Evolutionary conservation across 2,329 filamentous ascomycete genomes (phyloP), one percentile per base, ranked within the genome.

Genomic region (Alternaria burnsii): DNA sequence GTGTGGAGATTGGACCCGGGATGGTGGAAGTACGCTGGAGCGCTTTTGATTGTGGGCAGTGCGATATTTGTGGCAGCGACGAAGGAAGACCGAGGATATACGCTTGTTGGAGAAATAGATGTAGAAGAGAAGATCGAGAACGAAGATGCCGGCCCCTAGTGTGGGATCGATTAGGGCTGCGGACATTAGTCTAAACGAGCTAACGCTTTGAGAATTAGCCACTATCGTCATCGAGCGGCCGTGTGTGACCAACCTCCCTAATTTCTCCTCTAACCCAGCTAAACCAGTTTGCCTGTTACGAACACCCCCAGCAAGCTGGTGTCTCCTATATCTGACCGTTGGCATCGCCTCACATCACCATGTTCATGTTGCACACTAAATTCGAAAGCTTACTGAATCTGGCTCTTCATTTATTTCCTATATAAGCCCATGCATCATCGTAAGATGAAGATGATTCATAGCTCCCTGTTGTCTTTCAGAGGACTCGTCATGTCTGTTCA

Each of bases 21-120:
- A 36, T 48, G 46, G 46, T 48, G 46, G 46, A 48, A 48, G 30
- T 24, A 34, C 30, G 46, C 18, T 16, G 46, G 46, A 7, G 46
- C 46, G 46, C 26, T 6, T n/a, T n/a, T 48, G 30, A 36, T 48
- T 3, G 46, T 48, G 8, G 46, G 46, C 5, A 48, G 46, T 20
- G 46, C 18, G 2, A 8, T 48, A n/a, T 48, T 48, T 6, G 30
- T 48, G 24, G 46, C 46, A 18, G 30, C 12, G 9, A 32, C 32
- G 7, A 48, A 36, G 20, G 46, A 48, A 24, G 2, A 18, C 32
- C 12, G 28, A 36, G 14, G 46, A 36, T 48, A 48, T 10, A 24
- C 30, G 12, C 20, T 48, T 20, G 46, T 48, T 36, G 14, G 14
- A 34, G 46, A 36, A 24, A 28, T 24, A 3, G 46, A 24, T 2